phyloP scores from a whole-genome alignment of 306 rosid genomes.

The Lathyrus sativus region DNA sequence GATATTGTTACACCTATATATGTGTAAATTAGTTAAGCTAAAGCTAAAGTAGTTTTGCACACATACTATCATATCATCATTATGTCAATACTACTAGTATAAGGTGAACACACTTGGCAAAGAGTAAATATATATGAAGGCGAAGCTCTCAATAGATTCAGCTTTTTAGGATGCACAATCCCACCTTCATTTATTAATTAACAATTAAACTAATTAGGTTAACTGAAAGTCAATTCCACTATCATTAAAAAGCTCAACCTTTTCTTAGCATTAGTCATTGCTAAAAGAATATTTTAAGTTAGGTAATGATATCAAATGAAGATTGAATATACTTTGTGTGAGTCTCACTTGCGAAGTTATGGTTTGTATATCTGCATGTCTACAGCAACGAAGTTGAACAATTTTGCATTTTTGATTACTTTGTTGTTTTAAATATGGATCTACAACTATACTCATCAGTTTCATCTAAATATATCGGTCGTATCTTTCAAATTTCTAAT shows the following conservation, averaged over 20 bases:
- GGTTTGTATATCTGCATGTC: conserved; percentile 10
- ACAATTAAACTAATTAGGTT: neutral
- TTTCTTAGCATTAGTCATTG: conserved; percentile 1
- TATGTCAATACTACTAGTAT: conserved; percentile 10
- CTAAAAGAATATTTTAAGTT: conserved; percentile 21
- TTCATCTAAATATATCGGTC: conserved; percentile 10
- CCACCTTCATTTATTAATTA: conserved; percentile 26
- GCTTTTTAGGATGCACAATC: conserved; percentile 8
- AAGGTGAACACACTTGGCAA: conserved; percentile 7
- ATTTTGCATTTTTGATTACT: conserved; percentile 7
- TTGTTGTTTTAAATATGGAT: conserved; percentile 21
- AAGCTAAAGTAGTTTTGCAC: neutral
- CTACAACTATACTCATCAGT: neutral
- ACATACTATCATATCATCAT: neutral
- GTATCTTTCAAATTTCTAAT: conserved; percentile 22
- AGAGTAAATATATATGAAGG: conserved; percentile 25
- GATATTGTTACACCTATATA: neutral
- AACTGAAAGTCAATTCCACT: conserved; percentile 23
- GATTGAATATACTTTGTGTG: conserved; percentile 1
- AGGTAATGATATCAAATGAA: conserved; percentile 11
- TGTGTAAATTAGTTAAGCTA: conserved; percentile 9
- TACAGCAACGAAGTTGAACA: neutral
- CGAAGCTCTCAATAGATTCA: conserved; percentile 7
- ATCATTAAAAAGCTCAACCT: conserved; percentile 5
- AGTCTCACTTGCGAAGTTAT: conserved; percentile 5